These are phyloP conservation scores for Polyporus arcularius DNA, from an alignment of 768 basidiomycete species.

Conservation along the genomic window DNA sequence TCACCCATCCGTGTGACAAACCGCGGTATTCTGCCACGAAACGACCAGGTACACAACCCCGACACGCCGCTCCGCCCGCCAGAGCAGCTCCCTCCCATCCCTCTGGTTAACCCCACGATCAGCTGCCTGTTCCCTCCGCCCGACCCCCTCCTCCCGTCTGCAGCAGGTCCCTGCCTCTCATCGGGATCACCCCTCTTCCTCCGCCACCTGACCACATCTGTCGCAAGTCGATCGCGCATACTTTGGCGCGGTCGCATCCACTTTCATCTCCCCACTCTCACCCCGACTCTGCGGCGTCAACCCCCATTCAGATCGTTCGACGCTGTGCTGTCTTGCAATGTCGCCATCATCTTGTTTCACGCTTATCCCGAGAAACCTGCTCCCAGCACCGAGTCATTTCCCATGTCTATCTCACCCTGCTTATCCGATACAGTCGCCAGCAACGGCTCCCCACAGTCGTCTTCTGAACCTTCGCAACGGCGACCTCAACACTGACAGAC, in stretches of 20 bases:
- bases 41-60: constrained; percentile 5
- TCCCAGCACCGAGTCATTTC: not conserved
- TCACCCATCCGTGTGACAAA: not conserved
- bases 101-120: constrained; percentile 1
- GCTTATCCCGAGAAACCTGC: not conserved
- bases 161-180: not conserved
- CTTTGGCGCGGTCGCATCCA: not conserved
- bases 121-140: constrained; percentile 2
- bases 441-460: not conserved
- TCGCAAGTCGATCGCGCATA: not conserved
- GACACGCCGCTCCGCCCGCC: not conserved
- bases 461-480: too few species aligned
- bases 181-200: constrained; percentile 1
- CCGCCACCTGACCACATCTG: not conserved
- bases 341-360: not conserved
- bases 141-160: not conserved
- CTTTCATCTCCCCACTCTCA: not conserved
- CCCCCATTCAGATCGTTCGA: not conserved
- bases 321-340: not conserved
- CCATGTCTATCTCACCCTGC: constrained; percentile 17
- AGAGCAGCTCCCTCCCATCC: constrained; percentile 4
- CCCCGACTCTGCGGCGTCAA: not conserved
- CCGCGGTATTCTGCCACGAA: constrained; percentile 2
- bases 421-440: constrained; percentile 7
- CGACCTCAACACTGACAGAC: too few species aligned